Evolutionary conservation across 768 basidiomycete genomes (phyloP), one percentile per base, ranked within the genome.

Genomic region (Pulveroboletus sp.): DNA sequence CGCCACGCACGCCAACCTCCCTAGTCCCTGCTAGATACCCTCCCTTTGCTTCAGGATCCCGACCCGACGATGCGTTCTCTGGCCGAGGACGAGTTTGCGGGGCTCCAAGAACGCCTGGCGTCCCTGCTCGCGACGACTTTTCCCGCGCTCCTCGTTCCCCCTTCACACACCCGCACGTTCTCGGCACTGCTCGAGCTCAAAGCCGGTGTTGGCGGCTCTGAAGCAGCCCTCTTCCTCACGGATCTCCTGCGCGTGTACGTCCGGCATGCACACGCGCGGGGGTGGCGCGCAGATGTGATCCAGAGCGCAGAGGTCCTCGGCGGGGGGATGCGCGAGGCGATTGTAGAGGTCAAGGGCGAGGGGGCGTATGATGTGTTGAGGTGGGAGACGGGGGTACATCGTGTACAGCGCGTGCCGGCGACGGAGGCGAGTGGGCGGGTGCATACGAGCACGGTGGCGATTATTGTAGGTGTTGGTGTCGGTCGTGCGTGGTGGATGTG

Each of bases 321-420:
- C 6, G 83, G 83, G n/a, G 88, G 90, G 1, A 69, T 83, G 40
- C 87, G 84, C 56, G 89, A 92, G 49, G 90, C 85, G 6, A 79
- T 87, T 17, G 66, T 93, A 9, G 91, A 94, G 60, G 71, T 94
- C 12, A 84, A 84, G 51, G 90, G 91, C 0, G 69, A 77, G 2
- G 85, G 87, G 0, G 84, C 82, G 10, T 97, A 89, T 57, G 94
- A 94, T 50, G 67, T 73, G 1, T 65, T 98, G 45, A 72, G 84
- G 32, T 94, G 87, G 84, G 97, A 99, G 67, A 93, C 88, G 50
- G 97, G 97, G 3, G 93, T 99, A 0, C 97, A 98, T 70, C 77
- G 97, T 3, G 93, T 99, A 0, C 95, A 98, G 70, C 70, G 97
- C 35, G 90, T 98, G 1, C 97, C 97, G 1, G 82, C 82, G 9